A percentile compares a stretch with the other conserved stretches of the same genome.
Evolutionary conservation across 345 rosid genomes (phyloP).

Genomic region (Aquilaria malaccensis): DNA sequence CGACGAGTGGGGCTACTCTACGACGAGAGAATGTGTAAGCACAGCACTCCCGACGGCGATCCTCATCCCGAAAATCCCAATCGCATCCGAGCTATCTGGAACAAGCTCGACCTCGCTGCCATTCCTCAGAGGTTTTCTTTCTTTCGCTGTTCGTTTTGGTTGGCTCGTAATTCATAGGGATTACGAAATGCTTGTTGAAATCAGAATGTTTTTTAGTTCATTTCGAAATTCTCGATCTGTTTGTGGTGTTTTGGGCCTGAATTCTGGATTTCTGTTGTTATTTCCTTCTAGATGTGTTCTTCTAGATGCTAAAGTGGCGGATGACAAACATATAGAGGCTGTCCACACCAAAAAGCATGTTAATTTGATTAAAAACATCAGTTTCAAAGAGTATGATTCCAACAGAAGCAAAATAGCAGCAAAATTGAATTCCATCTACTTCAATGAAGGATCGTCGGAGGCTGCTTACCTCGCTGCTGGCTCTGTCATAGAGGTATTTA

Average conservation of each 20-base stretch:
- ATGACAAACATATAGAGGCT: constrained; percentile 45
- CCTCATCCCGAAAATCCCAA: constrained; percentile 71
- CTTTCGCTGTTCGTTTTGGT: background rate
- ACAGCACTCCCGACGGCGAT: constrained; percentile 57
- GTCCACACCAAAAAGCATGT: constrained; percentile 70
- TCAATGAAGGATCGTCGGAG: constrained; percentile 79
- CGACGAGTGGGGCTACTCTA: constrained; percentile 64
- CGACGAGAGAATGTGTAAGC: constrained; percentile 87
- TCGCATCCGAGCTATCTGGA: constrained; percentile 75
- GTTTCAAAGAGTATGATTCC: constrained; percentile 51
- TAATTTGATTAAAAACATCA: constrained; percentile 48
- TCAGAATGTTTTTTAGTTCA: background rate
- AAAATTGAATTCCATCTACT: constrained; percentile 62
- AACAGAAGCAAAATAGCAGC: constrained; percentile 48
- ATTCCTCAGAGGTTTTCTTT: constrained; percentile 51
- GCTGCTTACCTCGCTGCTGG: constrained; percentile 90
- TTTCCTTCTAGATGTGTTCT: constrained; percentile 57
- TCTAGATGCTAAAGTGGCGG: constrained; percentile 56
- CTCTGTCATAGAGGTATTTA: constrained; percentile 67
- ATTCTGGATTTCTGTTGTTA: constrained; percentile 8
- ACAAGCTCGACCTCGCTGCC: constrained; percentile 49
- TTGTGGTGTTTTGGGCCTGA: background rate
- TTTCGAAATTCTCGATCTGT: background rate
- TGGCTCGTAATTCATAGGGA: background rate
- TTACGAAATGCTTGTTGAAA: background rate